A percentile compares a stretch with the other conserved stretches of the same genome.
phyloP scores from a whole-genome alignment of 257 asterid genomes.

The Gentiana macrophylla region DNA sequence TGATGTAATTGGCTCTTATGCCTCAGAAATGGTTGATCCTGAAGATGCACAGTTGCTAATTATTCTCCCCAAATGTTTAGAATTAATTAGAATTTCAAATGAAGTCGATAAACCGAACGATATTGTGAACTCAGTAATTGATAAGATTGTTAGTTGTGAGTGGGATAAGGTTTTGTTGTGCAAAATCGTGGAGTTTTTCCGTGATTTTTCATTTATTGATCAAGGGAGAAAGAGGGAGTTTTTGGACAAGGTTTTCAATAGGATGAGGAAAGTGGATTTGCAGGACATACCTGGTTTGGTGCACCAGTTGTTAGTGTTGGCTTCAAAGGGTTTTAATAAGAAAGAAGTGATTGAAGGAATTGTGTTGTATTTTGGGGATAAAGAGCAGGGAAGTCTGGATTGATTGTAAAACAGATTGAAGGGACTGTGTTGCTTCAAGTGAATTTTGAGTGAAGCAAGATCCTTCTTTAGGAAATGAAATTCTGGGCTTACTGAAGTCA shows the following conservation, averaged over 20 bases:
- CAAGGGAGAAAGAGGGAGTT: constrained; percentile 45
- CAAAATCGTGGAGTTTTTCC: constrained; percentile 54
- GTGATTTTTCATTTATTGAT: constrained; percentile 50
- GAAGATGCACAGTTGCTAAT: constrained; percentile 54
- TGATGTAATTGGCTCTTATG: constrained; percentile 30
- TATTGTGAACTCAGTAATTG: constrained; percentile 41
- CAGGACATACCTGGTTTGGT: constrained; percentile 82
- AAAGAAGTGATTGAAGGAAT: constrained; percentile 76
- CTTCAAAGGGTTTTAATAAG: constrained; percentile 67
- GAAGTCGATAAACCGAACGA: constrained; percentile 42
- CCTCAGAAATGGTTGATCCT: constrained; percentile 32
- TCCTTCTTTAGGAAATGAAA: constrained; percentile 73
- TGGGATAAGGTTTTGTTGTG: constrained; percentile 65
- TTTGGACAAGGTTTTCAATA: constrained; percentile 43
- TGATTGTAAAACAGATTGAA: constrained; percentile 64
- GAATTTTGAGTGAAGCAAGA: constrained; percentile 82
- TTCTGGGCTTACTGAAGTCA: constrained; percentile 52
- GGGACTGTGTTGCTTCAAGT: constrained; percentile 88
- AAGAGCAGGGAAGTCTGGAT: constrained; percentile 28
- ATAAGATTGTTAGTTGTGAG: constrained; percentile 27
- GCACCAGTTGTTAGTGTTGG: constrained; percentile 70
- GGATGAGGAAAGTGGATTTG: constrained; percentile 52
- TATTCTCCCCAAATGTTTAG: constrained; percentile 56
- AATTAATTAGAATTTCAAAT: constrained; percentile 39
- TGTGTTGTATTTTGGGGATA: constrained; percentile 52